phyloP scores from a whole-genome alignment of 2,329 filamentous ascomycete genomes.

The Raffaelea albimanens region DNA sequence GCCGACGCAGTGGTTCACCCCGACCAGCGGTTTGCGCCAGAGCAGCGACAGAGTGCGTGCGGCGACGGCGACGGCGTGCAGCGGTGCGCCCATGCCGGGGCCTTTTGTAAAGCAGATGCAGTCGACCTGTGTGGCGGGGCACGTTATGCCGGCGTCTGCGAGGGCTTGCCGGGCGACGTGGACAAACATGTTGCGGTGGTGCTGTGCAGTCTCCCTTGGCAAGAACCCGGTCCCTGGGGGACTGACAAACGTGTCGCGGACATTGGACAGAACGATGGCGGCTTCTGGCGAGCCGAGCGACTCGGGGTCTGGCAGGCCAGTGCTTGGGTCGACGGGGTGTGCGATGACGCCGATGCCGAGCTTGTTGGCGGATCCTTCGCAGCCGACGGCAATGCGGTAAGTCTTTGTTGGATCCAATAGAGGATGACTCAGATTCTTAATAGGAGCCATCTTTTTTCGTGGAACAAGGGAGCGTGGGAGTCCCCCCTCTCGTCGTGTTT shows the following conservation, averaged over 20 bases:
- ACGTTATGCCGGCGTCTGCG: slow-evolving; percentile 50
- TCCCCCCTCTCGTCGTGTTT: too few relatives aligned
- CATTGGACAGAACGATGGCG: slow-evolving; percentile 75
- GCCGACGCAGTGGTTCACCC: slow-evolving; percentile 95
- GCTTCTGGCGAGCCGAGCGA: slow-evolving; percentile 24
- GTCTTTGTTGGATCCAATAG: slow-evolving; percentile 16
- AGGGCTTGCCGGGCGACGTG: slow-evolving; percentile 73
- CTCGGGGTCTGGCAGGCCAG: slow-evolving; percentile 20
- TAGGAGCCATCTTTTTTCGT: neutral
- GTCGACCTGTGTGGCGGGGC: slow-evolving; percentile 58
- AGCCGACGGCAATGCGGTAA: slow-evolving; percentile 47
- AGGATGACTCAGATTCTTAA: neutral
- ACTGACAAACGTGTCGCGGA: slow-evolving; percentile 86
- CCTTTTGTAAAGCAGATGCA: slow-evolving; percentile 95
- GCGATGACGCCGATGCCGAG: slow-evolving; percentile 87
- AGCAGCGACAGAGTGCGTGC: slow-evolving; percentile 69
- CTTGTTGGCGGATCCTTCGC: slow-evolving; percentile 95
- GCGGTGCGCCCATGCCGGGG: slow-evolving; percentile 90
- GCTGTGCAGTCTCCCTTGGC: slow-evolving; percentile 88
- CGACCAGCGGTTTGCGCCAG: slow-evolving; percentile 82
- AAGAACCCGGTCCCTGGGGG: slow-evolving; percentile 91
- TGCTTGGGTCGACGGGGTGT: slow-evolving; percentile 42
- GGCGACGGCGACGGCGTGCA: slow-evolving; percentile 74
- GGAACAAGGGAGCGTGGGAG: too few relatives aligned
- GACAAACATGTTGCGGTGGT: slow-evolving; percentile 83